Evolutionary conservation across 345 rosid genomes (phyloP).

Genomic region (Camelina hispida): DNA sequence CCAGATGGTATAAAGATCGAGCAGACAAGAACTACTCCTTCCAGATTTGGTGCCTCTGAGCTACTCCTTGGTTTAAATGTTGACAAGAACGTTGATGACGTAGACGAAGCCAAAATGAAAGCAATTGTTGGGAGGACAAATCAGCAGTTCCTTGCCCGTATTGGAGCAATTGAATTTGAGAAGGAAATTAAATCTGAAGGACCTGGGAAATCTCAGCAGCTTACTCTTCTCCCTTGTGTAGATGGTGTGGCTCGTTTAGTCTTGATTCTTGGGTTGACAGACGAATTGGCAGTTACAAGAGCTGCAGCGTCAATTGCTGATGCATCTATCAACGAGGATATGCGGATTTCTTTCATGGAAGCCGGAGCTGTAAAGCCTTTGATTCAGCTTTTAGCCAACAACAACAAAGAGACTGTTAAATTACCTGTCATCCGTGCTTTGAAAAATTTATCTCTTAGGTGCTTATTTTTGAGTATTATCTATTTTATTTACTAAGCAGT

Average conservation of each 20-base stretch:
- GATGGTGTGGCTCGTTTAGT: conserved; percentile 93
- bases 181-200: conserved; percentile 55
- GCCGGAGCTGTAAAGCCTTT: conserved; percentile 82
- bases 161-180: conserved; percentile 76
- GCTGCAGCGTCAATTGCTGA: conserved; percentile 81
- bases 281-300: conserved; percentile 66
- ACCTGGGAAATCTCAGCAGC: conserved; percentile 44
- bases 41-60: conserved; percentile 79
- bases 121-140: conserved; percentile 75
- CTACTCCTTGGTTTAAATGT: conserved; percentile 69
- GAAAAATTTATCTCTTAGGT: conserved; percentile 84
- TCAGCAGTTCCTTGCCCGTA: conserved; percentile 86
- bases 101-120: conserved; percentile 74
- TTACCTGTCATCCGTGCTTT: conserved; percentile 61
- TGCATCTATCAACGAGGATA: conserved; percentile 75
- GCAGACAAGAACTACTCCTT: conserved; percentile 59
- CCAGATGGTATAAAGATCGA: conserved; percentile 78
- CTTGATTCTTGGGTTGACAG: conserved; percentile 82
- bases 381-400: conserved; percentile 69
- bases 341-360: conserved; percentile 82
- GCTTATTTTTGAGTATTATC: conserved; percentile 2
- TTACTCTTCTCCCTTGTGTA: conserved; percentile 70
- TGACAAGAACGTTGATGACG: conserved; percentile 46
- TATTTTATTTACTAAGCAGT: neutral
- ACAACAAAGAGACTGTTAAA: conserved; percentile 53